Base-by-base conservation (phyloP, 169 alveolate species). In the Cyclospora cayetanensis region DNA sequence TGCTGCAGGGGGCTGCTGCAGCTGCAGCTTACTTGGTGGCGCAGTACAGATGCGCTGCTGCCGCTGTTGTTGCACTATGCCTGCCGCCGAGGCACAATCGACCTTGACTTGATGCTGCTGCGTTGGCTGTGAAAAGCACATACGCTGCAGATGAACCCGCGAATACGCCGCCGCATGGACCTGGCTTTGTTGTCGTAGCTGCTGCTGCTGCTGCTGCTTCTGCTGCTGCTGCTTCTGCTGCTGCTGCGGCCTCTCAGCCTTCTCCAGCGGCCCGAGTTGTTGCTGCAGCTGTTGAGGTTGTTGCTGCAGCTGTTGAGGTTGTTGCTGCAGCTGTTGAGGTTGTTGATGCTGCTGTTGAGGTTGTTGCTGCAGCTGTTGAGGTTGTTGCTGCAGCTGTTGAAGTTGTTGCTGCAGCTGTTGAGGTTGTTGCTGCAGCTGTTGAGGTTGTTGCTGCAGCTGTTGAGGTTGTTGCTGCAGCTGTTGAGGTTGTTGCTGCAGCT, bases 141-240 rank as follows among this genome's bases (percentile, higher is more conserved):
- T 20, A 15, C n/a, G 79, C 37, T 35, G 79, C 25, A 15, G 46
- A 20, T n/a, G n/a, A n/a, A n/a, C n/a, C n/a, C n/a, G n/a, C n/a
- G n/a, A n/a, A n/a, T n/a, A n/a, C n/a, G n/a, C n/a, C n/a, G n/a
- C n/a, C n/a, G n/a, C n/a, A n/a, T n/a, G n/a, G n/a, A n/a, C n/a
- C n/a, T n/a, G n/a, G n/a, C n/a, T n/a, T n/a, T n/a, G n/a, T n/a
- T n/a, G n/a, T n/a, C n/a, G n/a, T n/a, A 20, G 80, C 41, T 66
- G 80, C 80, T 66, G 34, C 46, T 34, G 53, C 53, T 70, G 83
- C 83, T 72, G 83, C 53, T 66, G 79, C 79, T 1, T 25, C 0
- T n/a, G 79, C 79, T 29, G 39, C 9, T 22, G 79, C 46, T 29
- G 79, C 39, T 66, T 39, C 42, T 66, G 79, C 79, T 29, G 79